phyloP scores from a whole-genome alignment of 495 filamentous ascomycete genomes.

The Letharia lupina region DNA sequence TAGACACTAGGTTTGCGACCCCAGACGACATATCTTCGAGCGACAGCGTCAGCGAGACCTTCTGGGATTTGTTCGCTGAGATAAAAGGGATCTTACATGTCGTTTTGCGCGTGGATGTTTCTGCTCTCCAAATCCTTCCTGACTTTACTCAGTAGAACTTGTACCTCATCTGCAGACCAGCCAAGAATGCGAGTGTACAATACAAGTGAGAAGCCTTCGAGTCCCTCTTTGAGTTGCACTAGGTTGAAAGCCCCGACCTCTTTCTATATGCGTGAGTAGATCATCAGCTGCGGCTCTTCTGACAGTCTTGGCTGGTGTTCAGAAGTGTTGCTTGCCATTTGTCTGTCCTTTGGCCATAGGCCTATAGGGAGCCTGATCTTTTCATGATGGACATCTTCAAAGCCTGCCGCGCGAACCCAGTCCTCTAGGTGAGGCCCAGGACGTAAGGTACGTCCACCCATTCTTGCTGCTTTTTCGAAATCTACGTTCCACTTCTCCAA shows the following conservation, averaged over 20 bases:
- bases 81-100: conserved; percentile 15
- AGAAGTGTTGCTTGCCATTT: conserved; percentile 13
- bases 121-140: conserved; percentile 45
- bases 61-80: neutral
- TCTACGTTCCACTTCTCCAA: conserved; percentile 15
- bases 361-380: conserved; percentile 26
- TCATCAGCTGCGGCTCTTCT: neutral
- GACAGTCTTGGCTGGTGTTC: neutral
- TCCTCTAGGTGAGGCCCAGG: conserved; percentile 20
- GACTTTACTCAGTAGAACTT: conserved; percentile 46
- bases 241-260: conserved; percentile 28
- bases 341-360: conserved; percentile 28
- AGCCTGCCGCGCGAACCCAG: conserved; percentile 25
- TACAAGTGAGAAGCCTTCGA: conserved; percentile 36
- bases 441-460: conserved; percentile 9
- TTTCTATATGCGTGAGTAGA: conserved; percentile 10
- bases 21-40: neutral
- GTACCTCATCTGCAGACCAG: conserved; percentile 48
- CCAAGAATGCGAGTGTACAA: conserved; percentile 47
- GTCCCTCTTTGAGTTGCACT: conserved; percentile 37
- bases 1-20: neutral
- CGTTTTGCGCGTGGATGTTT: conserved; percentile 34
- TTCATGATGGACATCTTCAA: conserved; percentile 22
- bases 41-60: neutral
- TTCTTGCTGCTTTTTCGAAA: conserved; percentile 5